Base-by-base conservation (phyloP, 129 eudicot species). In the Rutidosis leptorrhynchoides region DNA sequence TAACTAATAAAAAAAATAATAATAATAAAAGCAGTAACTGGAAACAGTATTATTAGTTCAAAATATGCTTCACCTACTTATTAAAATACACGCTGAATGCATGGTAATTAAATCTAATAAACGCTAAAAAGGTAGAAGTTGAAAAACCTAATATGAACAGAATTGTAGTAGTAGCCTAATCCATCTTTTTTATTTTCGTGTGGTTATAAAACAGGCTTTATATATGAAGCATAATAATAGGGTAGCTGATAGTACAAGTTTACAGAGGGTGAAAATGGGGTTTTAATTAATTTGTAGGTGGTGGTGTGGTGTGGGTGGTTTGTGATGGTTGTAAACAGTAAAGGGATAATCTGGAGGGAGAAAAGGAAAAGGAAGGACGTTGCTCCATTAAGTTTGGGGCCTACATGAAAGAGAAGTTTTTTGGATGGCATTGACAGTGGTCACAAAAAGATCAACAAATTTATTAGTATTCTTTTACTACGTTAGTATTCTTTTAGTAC, bases 311-410 rank as follows among this genome's bases (percentile, higher is more conserved):
- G 52, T 53, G 51, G 51, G 62, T 67, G 62, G 72, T 53, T 67
- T 53, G 71, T 49, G 62, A 48, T 67, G 72, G 51, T 52, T 55
- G 48, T 67, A 62, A 67, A 67, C 72, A 67, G 72, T 67, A 30
- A 56, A 25, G 49, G 45, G 42, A 9, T 27, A 52, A 28, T 67
- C 52, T 46, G 48, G 32, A 17, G 60, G 14, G 59, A 21, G 22
- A 29, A 19, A 16, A 25, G 19, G 28, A 15, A 15, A 40, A 58
- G 12, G 8, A 29, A 17, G 33, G 30, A 53, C 52, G 53, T 7
- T 48, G 21, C 62, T 52, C 53, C 53, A 67, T 67, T 67, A 32
- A 52, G 32, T 49, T 53, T 6, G 49, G 72, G 72, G 61, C 72
- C 72, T 67, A 67, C 72, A 30, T 52, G 51, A 67, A 67, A 67